Conservation (phyloP, 306 rosid genomes). For the Prinsepia uniflora region DNA sequence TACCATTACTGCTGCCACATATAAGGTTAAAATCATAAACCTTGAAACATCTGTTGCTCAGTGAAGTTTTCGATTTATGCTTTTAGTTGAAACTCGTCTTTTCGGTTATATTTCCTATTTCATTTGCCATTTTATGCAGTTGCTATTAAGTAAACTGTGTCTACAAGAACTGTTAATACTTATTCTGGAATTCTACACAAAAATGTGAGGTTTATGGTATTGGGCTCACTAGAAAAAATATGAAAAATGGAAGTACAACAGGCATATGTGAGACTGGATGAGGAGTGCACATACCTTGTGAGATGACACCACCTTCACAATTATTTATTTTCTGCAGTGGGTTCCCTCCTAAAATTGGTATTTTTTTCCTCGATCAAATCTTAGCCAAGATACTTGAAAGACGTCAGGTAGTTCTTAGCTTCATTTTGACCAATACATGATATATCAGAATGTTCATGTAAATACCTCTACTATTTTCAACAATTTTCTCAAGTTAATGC, state of each 20-base stretch:
- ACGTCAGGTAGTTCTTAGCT: background rate
- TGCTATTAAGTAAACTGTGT: background rate
- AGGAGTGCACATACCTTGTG: background rate
- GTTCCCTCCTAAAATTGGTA: background rate
- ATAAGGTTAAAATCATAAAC: background rate
- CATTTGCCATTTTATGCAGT: background rate
- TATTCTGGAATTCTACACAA: background rate
- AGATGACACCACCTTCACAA: background rate
- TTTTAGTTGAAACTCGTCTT: background rate
- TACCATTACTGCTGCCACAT: slow-evolving; percentile 2
- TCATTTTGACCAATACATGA: background rate
- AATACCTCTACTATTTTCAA: background rate
- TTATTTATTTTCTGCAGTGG: background rate
- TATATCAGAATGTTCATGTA: background rate
- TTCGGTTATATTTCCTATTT: background rate
- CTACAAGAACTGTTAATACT: background rate
- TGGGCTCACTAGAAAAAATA: background rate
- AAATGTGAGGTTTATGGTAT: background rate
- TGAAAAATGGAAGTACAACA: background rate
- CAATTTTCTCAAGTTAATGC: background rate
- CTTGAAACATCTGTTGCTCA: background rate
- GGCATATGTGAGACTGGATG: background rate
- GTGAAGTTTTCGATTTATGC: background rate
- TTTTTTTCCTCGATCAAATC: background rate
- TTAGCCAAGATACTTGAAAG: background rate